Percentiles rank a stretch among this genome's conserved stretches.
These are phyloP conservation scores for Fusarium decemcellulare DNA, from an alignment of 2,329 filamentous ascomycete genomes.

Conservation along the genomic window DNA sequence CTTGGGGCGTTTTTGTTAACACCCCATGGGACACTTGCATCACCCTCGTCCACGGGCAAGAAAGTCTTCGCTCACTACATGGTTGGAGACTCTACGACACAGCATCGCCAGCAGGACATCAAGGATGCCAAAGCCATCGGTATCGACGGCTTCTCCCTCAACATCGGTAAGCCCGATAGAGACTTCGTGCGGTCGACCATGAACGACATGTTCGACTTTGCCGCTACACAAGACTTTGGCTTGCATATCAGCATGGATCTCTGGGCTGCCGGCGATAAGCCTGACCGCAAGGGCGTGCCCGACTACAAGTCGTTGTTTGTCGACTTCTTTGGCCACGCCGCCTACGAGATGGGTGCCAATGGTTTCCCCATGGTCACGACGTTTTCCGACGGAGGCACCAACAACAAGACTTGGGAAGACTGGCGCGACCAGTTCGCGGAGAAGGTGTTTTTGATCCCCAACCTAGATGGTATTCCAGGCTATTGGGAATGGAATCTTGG, in stretches of 20 bases:
- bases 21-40: background rate
- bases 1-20: background rate
- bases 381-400: background rate
- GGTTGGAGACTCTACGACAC: background rate
- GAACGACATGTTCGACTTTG: slow-evolving; percentile 8
- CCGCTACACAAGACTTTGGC: background rate
- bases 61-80: slow-evolving; percentile 1
- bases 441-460: background rate
- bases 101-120: slow-evolving; percentile 2
- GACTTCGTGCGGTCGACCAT: background rate
- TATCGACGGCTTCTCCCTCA: background rate
- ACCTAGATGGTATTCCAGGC: background rate
- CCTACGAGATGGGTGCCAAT: background rate
- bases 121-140: slow-evolving; percentile 2
- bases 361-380: background rate
- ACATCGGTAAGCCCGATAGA: background rate
- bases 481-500: background rate
- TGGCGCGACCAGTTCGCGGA: slow-evolving; percentile 1
- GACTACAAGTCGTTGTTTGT: slow-evolving; percentile 1
- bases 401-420: background rate
- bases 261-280: background rate
- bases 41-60: background rate
- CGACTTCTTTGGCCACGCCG: background rate
- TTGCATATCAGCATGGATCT: slow-evolving; percentile 4
- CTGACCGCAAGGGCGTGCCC: background rate